phyloP scores from a whole-genome alignment of 139 green algal genomes.

The Chlamydomonas sphaeroides region DNA sequence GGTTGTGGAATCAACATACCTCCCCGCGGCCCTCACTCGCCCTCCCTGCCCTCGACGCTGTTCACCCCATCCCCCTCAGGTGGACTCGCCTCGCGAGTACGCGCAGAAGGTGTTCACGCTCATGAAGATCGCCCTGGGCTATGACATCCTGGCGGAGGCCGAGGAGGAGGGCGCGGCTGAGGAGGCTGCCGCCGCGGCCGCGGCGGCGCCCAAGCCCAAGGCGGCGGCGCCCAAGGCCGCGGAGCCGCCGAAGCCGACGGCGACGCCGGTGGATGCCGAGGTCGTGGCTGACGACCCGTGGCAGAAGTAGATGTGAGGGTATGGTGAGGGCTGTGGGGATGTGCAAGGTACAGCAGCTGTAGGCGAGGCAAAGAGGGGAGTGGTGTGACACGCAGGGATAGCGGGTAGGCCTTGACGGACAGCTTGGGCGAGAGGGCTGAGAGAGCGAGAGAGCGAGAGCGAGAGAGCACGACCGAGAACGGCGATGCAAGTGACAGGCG shows the following conservation, averaged over 20 bases:
- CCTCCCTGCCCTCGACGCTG: no score
- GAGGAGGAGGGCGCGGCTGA: neutral
- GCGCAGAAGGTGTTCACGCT: slow-evolving; percentile 70
- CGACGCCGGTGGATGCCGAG: slow-evolving; percentile 34
- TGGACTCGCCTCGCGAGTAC: slow-evolving; percentile 84
- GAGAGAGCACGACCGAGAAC: no score
- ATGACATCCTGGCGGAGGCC: slow-evolving; percentile 37
- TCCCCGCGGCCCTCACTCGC: neutral
- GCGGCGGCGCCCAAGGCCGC: neutral
- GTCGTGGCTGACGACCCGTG: slow-evolving; percentile 35
- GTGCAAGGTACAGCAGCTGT: no score
- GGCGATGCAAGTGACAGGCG: no score
- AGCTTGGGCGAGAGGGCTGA: no score
- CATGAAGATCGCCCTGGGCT: slow-evolving; percentile 59
- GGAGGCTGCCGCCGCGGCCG: neutral
- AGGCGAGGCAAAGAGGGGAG: no score
- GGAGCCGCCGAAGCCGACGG: neutral
- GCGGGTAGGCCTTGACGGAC: no score
- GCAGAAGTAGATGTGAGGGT: neutral
- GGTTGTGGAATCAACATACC: no score
- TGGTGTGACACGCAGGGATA: no score
- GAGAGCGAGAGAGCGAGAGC: no score
- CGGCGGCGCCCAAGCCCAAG: neutral
- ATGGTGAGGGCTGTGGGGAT: neutral
- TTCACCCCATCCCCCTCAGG: no score